A percentile compares a stretch with the other conserved stretches of the same genome.
phyloP scores from a whole-genome alignment of 2,329 filamentous ascomycete species.

The Macroventuria anomochaeta region DNA sequence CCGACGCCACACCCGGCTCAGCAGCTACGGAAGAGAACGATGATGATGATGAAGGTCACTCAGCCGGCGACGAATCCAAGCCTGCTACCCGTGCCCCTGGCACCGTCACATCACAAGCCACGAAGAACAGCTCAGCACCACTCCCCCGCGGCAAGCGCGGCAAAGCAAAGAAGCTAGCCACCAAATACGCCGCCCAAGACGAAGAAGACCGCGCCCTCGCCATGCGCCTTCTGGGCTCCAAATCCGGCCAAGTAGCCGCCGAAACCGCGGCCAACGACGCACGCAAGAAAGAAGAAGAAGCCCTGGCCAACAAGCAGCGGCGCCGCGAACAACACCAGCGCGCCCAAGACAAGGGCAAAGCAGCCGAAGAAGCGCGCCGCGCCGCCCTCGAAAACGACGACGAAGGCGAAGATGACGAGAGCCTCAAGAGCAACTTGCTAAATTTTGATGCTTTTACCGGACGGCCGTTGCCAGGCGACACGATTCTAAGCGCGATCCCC shows the following conservation, averaged over 20 bases:
- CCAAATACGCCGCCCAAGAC: slow-evolving; percentile 93
- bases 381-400: slow-evolving; percentile 44
- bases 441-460: slow-evolving; percentile 76
- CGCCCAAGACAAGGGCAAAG: slow-evolving; percentile 75
- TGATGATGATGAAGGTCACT: slow-evolving; percentile 48
- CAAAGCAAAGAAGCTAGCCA: slow-evolving; percentile 85
- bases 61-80: slow-evolving; percentile 24
- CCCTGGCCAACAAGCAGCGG: slow-evolving; percentile 73
- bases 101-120: slow-evolving; percentile 38
- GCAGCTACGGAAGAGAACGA: slow-evolving; percentile 29
- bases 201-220: slow-evolving; percentile 88
- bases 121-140: slow-evolving; percentile 38
- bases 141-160: slow-evolving; percentile 73
- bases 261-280: slow-evolving; percentile 68
- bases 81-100: slow-evolving; percentile 28
- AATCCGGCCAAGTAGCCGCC: slow-evolving; percentile 70
- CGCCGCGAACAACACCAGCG: slow-evolving; percentile 80
- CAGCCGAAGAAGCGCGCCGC: slow-evolving; percentile 74
- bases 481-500: slow-evolving; percentile 71
- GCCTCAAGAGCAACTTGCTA: slow-evolving; percentile 51
- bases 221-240: slow-evolving; percentile 83
- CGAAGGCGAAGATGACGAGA: slow-evolving; percentile 66
- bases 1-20: slow-evolving; percentile 18
- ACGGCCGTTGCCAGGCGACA: slow-evolving; percentile 79
- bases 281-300: slow-evolving; percentile 72